Conservation (phyloP, 2,329 filamentous ascomycete species). For the Lithohypha guttulata region DNA sequence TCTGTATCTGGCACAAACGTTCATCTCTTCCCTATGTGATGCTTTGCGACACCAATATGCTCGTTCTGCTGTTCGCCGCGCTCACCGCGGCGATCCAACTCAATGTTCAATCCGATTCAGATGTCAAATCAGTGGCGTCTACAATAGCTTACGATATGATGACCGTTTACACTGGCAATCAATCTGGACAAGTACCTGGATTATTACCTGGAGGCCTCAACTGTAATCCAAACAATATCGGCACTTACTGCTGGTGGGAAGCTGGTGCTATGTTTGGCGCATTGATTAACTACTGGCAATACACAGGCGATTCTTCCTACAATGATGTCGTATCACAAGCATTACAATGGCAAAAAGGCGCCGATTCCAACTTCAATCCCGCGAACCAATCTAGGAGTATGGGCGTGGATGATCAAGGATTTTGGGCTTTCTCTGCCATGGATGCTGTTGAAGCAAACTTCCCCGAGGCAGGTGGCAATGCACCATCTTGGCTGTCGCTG, state of each 20-base stretch:
- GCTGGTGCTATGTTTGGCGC: slow-evolving; percentile 34
- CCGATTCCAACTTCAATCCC: slow-evolving; percentile 31
- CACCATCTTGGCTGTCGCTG: slow-evolving; percentile 63
- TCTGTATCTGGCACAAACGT: no score
- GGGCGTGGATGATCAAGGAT: slow-evolving; percentile 49
- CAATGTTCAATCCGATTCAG: slow-evolving; percentile 18
- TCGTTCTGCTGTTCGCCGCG: neutral
- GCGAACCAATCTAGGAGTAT: slow-evolving; percentile 31
- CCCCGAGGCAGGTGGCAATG: slow-evolving; percentile 29
- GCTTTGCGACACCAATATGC: slow-evolving; percentile 6
- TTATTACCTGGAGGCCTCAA: slow-evolving; percentile 30
- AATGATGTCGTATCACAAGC: slow-evolving; percentile 30
- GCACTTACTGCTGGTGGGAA: slow-evolving; percentile 35
- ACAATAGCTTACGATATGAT: slow-evolving; percentile 32
- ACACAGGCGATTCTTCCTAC: slow-evolving; percentile 32
- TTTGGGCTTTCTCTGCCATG: slow-evolving; percentile 49
- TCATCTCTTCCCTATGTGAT: neutral
- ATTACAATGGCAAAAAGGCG: slow-evolving; percentile 30
- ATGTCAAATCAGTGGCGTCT: slow-evolving; percentile 28
- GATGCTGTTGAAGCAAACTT: slow-evolving; percentile 44
- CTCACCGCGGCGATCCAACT: slow-evolving; percentile 8
- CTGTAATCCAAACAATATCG: slow-evolving; percentile 16
- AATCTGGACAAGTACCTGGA: slow-evolving; percentile 30
- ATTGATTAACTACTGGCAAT: slow-evolving; percentile 34
- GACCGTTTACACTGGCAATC: slow-evolving; percentile 28